phyloP scores from a whole-genome alignment of 352 stramenopile genomes.

The Globisporangium canariense region DNA sequence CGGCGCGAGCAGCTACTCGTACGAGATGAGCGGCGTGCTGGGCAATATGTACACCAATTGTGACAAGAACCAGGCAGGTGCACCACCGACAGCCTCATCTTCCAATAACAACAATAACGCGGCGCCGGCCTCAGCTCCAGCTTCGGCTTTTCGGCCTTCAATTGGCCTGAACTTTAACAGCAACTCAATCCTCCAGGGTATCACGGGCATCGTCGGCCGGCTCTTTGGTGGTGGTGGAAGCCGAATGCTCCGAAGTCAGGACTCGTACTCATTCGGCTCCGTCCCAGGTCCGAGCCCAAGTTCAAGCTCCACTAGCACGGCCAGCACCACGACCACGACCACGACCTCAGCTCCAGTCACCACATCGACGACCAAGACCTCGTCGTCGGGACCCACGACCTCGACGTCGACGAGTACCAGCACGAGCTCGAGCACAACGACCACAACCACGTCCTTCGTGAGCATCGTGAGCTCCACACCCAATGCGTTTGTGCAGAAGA shows the following conservation, averaged over 20 bases:
- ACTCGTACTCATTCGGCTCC: constrained; percentile 3
- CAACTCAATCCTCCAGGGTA: constrained; percentile 3
- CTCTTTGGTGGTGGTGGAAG: not conserved
- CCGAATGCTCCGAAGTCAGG: not conserved
- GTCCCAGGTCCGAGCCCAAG: not conserved
- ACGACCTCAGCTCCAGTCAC: too few species aligned
- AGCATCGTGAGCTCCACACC: constrained; percentile 9
- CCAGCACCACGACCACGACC: not conserved
- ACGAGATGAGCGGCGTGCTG: constrained; percentile 16
- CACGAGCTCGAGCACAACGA: not conserved
- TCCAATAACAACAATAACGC: constrained; percentile 7
- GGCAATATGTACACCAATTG: constrained; percentile 15
- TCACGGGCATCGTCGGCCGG: not conserved
- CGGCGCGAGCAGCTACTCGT: constrained; percentile 15
- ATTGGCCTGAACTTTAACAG: not conserved
- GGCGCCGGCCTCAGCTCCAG: not conserved
- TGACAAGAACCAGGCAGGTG: constrained; percentile 27
- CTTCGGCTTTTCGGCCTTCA: not conserved
- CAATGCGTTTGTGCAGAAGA: constrained; percentile 7
- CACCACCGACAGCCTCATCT: constrained; percentile 10
- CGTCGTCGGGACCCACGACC: not conserved
- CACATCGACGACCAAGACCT: not conserved
- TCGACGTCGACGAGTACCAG: constrained; percentile 3
- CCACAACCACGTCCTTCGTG: not conserved
- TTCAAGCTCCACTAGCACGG: constrained; percentile 14